A percentile compares a stretch with the other conserved stretches of the same genome.
These are phyloP conservation scores for Alloteropsis angusta DNA, from an alignment of 202 grass and related monocot genomes.

Conservation along the genomic window DNA sequence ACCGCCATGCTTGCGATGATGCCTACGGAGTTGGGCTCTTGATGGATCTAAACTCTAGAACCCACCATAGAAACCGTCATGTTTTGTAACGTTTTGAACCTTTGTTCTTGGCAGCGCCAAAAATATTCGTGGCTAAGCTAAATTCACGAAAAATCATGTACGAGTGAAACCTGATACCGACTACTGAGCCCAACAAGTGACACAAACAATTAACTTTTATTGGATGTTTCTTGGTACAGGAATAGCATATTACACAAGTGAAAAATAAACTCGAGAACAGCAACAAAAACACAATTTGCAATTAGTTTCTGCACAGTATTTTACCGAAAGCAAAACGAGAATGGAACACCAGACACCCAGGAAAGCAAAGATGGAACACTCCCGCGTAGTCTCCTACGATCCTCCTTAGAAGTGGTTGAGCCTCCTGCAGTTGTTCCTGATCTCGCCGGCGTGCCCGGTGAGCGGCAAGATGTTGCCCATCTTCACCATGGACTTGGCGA, in stretches of 20 bases:
- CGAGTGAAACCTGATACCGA: background rate
- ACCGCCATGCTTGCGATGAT: no score
- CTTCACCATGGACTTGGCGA: conserved; percentile 76
- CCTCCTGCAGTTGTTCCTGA: conserved; percentile 56
- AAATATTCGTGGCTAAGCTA: no score
- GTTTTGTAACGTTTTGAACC: no score
- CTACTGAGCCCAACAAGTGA: background rate
- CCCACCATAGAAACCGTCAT: no score
- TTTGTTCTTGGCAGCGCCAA: no score
- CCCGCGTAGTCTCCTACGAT: no score
- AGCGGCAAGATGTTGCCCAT: conserved; percentile 72
- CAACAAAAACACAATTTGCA: background rate
- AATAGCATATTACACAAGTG: background rate
- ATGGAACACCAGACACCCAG: background rate
- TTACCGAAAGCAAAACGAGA: background rate
- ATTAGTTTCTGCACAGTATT: background rate
- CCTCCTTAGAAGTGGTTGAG: conserved; percentile 36
- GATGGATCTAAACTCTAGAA: no score
- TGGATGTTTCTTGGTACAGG: conserved; percentile 26
- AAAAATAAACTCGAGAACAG: background rate
- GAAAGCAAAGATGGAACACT: background rate
- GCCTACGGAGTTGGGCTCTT: no score
- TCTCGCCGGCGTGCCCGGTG: conserved; percentile 45
- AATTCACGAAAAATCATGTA: no score
- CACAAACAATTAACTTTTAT: conserved; percentile 8